phyloP scores from a whole-genome alignment of 176 grass and related monocot genomes.

The Alopecurus myosuroides region DNA sequence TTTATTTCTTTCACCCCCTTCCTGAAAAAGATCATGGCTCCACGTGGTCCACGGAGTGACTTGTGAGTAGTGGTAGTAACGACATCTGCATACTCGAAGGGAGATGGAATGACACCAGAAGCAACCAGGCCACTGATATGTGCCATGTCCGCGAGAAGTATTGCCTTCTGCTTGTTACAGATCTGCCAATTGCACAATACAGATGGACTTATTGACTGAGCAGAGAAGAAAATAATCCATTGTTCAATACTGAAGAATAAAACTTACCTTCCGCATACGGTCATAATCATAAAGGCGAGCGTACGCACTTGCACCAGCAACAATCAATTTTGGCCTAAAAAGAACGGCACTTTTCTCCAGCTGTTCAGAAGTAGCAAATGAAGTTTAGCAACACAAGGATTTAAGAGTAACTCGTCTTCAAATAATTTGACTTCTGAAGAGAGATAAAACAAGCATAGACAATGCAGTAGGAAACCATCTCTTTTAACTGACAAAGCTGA shows the following conservation, averaged over 20 bases:
- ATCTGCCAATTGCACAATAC: constrained; percentile 49
- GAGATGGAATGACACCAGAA: constrained; percentile 88
- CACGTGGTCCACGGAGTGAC: constrained; percentile 94
- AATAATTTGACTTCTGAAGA: constrained; percentile 29
- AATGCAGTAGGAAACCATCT: neutral
- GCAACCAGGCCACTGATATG: constrained; percentile 97
- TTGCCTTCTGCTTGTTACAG: constrained; percentile 96
- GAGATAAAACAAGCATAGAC: constrained; percentile 11
- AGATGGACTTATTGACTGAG: constrained; percentile 21
- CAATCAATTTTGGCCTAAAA: constrained; percentile 94
- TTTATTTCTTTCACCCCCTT: constrained; percentile 96
- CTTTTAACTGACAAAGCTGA: neutral
- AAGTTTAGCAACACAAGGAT: constrained; percentile 13
- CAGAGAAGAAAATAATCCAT: neutral
- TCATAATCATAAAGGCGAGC: constrained; percentile 92
- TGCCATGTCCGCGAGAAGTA: constrained; percentile 99
- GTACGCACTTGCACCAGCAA: constrained; percentile 98
- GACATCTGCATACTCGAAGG: constrained; percentile 97
- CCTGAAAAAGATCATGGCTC: constrained; percentile 99
- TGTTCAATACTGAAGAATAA: constrained; percentile 17
- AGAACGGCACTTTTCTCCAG: constrained; percentile 89
- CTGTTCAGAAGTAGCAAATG: constrained; percentile 42
- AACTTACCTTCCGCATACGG: constrained; percentile 78
- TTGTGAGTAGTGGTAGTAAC: constrained; percentile 99
- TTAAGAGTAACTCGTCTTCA: constrained; percentile 10